Evolutionary conservation across 371 early-diverging fungal genomes (phyloP), one percentile per base, ranked within the genome.

Genomic region (Choanephora cucurbitarum): DNA sequence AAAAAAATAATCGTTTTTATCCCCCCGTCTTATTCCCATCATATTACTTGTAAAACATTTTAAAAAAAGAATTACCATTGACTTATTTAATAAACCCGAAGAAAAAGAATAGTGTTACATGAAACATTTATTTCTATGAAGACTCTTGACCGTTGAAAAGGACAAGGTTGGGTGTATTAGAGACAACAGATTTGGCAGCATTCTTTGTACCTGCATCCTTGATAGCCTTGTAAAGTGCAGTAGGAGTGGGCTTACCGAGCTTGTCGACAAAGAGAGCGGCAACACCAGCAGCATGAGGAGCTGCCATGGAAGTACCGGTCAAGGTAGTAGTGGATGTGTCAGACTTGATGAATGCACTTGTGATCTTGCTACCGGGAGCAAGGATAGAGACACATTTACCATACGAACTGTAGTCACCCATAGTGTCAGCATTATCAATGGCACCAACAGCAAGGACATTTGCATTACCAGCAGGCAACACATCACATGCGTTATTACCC

Each of bases 201-300:
- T 42, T 39, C 14, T 37, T 31, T 1, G 74, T 70, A 10, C 70
- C 60, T 22, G 53, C 34, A 1, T 44, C 44, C 0, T 49, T 58
- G 3, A 77, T 17, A 3, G 55, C 57, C 1, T 55, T 50, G 46
- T 73, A 77, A 1, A 77, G 18, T 1, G 48, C 39, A 14, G 65
- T 55, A 32, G 77, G 70, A n/a, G 67, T 58, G 24, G 69, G 44
- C 17, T 47, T 46, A 9, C 42, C 34, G 21, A 70, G 11, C 3
- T 58, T 18, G 22, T 54, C 54, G 0, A 72, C 68, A 37, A 78
- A 47, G 28, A 71, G 44, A 44, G 91, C 91, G 58, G 87, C 82
- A 42, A 86, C 79, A 58, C 93, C 94, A 51, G 93, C 79, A 17
- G 87, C 89, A 68, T 92, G 93, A 21, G 96, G 94, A 19, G 88